Evolutionary conservation across 768 basidiomycete genomes (phyloP).

Genomic region (Mycena vulgaris): DNA sequence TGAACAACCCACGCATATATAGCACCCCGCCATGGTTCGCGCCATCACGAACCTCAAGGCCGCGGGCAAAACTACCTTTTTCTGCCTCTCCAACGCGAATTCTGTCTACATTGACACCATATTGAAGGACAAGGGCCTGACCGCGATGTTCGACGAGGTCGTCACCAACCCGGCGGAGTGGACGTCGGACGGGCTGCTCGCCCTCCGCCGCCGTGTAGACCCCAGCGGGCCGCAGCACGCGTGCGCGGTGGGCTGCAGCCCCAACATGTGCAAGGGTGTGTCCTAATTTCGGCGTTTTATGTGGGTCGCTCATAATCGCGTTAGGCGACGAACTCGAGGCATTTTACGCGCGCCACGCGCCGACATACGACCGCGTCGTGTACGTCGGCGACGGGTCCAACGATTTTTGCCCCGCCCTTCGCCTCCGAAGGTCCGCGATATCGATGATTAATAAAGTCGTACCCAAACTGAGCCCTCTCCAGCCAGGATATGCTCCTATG

Average conservation of each 20-base stretch:
- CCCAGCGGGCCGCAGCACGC: slow-evolving; percentile 84
- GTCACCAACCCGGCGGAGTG: slow-evolving; percentile 95
- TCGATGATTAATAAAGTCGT: too few relatives aligned
- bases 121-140: slow-evolving; percentile 85
- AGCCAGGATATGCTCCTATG: slow-evolving; percentile 91
- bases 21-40: slow-evolving; percentile 98
- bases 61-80: slow-evolving; percentile 78
- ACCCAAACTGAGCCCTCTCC: slow-evolving; percentile 20
- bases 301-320: slow-evolving; percentile 5
- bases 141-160: slow-evolving; percentile 83
- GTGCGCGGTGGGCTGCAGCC: slow-evolving; percentile 90
- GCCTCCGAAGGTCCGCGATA: slow-evolving; percentile 81
- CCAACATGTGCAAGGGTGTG: slow-evolving; percentile 98
- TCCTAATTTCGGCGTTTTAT: slow-evolving; percentile 8
- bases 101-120: slow-evolving; percentile 92
- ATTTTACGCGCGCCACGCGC: slow-evolving; percentile 75
- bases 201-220: slow-evolving; percentile 82
- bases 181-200: slow-evolving; percentile 77
- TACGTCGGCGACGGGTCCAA: slow-evolving; percentile 97
- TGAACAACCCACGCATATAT: slow-evolving; percentile 9
- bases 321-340: slow-evolving; percentile 93
- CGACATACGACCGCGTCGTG: slow-evolving; percentile 81
- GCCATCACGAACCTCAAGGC: slow-evolving; percentile 86
- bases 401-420: slow-evolving; percentile 94
- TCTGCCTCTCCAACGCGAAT: slow-evolving; percentile 97